Base-by-base conservation (phyloP, 805 yeast genomes). In the Ogataea kodamae region DNA sequence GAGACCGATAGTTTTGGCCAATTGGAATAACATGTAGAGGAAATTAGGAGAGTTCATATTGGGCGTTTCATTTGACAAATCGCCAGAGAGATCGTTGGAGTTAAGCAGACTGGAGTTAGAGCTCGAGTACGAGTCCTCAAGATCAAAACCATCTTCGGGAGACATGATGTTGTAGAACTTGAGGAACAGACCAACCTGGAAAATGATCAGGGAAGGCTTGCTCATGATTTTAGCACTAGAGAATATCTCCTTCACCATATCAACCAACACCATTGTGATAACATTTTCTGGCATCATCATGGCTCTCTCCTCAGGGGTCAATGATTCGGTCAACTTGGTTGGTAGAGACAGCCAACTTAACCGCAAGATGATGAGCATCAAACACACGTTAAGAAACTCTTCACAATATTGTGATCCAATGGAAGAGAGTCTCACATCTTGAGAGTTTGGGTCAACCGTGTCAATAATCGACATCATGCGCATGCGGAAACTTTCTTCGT, bases 171-270 rank as follows among this genome's bases (percentile, higher is more conserved):
- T 69, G 57, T 78, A 80, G 25, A 69, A 54, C 40, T 76, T 76
- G 52, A 78, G 65, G 51, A 62, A 75, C 11, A 76, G 55, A 1
- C 76, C 78, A 48, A 76, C 75, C 49, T 80, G 87, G 19, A 81
- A 69, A 10, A 76, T 65, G 16, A 67, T 64, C 30, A 75, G 46
- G 21, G 68, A 67, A 14, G 76, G 65, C 37, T 62, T 67, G 16
- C 67, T 52, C 60, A 68, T 54, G 6, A 70, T 45, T 44, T 62
- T 65, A 33, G 67, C 54, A 41, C 61, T 65, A 3, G 68, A 59
- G 37, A 68, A 65, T 13, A 67, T 55, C 36, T 67, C 71, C 37
- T 68, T 66, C 9, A 68, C 70, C 59, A 68, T 57, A 25, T 68
- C 72, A 22, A 67, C 59, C 21, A 68, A 40, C 11, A 61, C 65